Percentiles rank a stretch among this genome's conserved stretches.
phyloP scores from a whole-genome alignment of 306 rosid species.

The Dalbergia oliveri region DNA sequence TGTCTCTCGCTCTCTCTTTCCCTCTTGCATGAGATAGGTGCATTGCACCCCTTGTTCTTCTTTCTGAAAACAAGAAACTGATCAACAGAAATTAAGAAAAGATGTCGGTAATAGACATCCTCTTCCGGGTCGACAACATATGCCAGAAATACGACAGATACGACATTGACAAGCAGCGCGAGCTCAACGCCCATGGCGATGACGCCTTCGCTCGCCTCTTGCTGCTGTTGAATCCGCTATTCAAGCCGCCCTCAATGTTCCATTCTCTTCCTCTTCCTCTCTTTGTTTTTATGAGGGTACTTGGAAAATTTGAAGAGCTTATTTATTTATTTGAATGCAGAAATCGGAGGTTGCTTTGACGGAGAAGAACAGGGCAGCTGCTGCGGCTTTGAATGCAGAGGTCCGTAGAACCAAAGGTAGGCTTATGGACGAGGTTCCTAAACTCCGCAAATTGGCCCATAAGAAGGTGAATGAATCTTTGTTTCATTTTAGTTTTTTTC shows the following conservation, averaged over 20 bases:
- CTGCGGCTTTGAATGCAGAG: conserved; percentile 61
- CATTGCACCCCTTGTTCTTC: not conserved
- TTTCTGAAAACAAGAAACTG: not conserved
- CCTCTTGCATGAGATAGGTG: too few species aligned
- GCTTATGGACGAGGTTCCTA: conserved; percentile 85
- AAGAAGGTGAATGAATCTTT: conserved; percentile 64
- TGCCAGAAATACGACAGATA: conserved; percentile 72
- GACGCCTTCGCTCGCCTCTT: conserved; percentile 72
- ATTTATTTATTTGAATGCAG: conserved; percentile 38
- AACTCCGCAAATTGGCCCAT: conserved; percentile 65
- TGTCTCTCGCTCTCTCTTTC: not conserved
- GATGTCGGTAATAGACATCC: conserved; percentile 78
- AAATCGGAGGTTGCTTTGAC: conserved; percentile 52
- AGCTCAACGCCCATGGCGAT: conserved; percentile 73
- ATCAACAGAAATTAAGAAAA: conserved; percentile 18
- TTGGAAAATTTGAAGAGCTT: not conserved
- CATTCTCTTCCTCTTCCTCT: not conserved
- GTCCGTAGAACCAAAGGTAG: conserved; percentile 62
- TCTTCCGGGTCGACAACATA: conserved; percentile 78
- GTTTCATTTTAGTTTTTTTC: not conserved
- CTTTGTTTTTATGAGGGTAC: not conserved
- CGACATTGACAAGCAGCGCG: conserved; percentile 78
- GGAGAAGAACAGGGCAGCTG: conserved; percentile 51
- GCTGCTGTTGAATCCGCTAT: conserved; percentile 59
- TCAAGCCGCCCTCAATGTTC: conserved; percentile 59